Base-by-base conservation (phyloP, 768 basidiomycete genomes). In the Leccinellum rugosiceps region DNA sequence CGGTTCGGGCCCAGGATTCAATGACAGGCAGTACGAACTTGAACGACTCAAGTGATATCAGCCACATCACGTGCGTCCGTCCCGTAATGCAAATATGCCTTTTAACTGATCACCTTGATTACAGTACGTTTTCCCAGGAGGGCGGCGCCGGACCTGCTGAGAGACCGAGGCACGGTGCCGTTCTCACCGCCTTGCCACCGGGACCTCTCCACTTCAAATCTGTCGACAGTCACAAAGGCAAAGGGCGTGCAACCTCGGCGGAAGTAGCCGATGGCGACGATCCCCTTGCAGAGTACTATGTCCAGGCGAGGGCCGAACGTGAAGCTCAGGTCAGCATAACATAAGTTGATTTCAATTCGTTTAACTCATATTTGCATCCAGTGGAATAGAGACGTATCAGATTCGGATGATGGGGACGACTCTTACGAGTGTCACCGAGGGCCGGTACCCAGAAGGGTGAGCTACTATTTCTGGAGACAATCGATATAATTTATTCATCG, bases 221-320 rank as follows among this genome's bases (percentile, higher is more conserved):
- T 28, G 31, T 55, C 30, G 56, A 48, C 4, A 23, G 47, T 35
- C 52, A 31, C 35, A 59, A 56, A 25, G n/a, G 25, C 25, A 43
- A 53, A n/a, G 52, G 32, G 2, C 53, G 8, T 38, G 56, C 52
- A 31, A 34, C 9, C 41, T 49, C 49, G 17, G 47, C 41, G 21
- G 50, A 47, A 38, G 58, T 48, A 28, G 32, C 26, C 14, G 62
- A 59, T 34, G 54, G 21, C 14, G 61, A 58, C 38, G 88, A 90
- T 65, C 86, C 88, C 0, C 72, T 90, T 52, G 80, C 81, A 1
- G 80, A 84, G 59, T 88, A 86, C 63, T 90, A 89, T 63, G 77
- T 73, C 3, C 71, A 77, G 61, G 88, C 87, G 2, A 78, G 71
- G 49, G 80, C 76, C 17, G 79, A 82, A 38, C 68, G 63, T 25